These are phyloP conservation scores for Amanita rubescens DNA, from an alignment of 768 basidiomycete species.

Conservation along the genomic window DNA sequence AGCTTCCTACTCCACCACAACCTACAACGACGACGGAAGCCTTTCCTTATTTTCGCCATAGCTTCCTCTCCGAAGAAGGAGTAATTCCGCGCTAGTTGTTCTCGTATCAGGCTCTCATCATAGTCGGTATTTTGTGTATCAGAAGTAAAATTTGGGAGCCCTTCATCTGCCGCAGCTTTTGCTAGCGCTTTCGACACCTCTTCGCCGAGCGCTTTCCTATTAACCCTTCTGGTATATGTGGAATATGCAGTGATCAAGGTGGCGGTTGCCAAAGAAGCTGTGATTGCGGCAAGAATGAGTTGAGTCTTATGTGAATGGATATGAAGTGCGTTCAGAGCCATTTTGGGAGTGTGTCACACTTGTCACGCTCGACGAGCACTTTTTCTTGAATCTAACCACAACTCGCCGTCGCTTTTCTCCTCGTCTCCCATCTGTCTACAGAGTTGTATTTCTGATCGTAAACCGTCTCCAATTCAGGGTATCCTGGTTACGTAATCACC, in stretches of 20 bases:
- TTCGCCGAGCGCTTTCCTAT: conserved; percentile 48
- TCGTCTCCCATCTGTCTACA: neutral
- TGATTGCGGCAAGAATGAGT: conserved; percentile 56
- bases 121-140: conserved; percentile 26
- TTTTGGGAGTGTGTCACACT: neutral
- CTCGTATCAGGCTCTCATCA: conserved; percentile 75
- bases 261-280: conserved; percentile 56
- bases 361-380: too few species aligned
- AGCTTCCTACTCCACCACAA: conserved; percentile 93
- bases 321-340: conserved; percentile 24
- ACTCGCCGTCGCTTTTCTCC: neutral
- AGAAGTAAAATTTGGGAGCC: conserved; percentile 18
- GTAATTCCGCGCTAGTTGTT: conserved; percentile 91
- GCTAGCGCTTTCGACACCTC: conserved; percentile 48
- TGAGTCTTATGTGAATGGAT: conserved; percentile 54
- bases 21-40: conserved; percentile 85
- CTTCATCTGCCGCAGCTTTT: conserved; percentile 12
- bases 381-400: too few species aligned
- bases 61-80: conserved; percentile 89
- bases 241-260: conserved; percentile 53
- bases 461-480: too few species aligned
- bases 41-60: conserved; percentile 69
- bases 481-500: too few species aligned
- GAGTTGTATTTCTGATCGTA: neutral
- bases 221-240: conserved; percentile 35